Evolutionary conservation across 1,284 basidiomycete genomes (phyloP).

Genomic region (Thelephora terrestris): DNA sequence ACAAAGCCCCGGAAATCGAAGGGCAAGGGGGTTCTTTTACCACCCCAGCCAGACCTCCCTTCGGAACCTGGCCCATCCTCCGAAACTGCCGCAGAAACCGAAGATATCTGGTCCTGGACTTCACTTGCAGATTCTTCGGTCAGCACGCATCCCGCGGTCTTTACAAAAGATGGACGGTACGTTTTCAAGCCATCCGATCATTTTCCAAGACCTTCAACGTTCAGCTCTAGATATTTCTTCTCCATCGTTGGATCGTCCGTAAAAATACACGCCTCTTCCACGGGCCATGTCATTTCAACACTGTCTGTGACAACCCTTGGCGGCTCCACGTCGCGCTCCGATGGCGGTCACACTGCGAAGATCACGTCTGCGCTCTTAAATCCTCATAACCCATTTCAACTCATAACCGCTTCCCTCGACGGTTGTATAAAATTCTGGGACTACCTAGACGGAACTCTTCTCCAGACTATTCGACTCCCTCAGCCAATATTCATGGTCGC

Average conservation of each 20-base stretch:
- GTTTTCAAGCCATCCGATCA: constrained; percentile 16
- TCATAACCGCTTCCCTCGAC: constrained; percentile 80
- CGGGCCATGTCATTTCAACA: constrained; percentile 76
- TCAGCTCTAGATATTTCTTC: constrained; percentile 70
- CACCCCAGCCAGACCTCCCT: constrained; percentile 9
- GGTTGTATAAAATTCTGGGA: constrained; percentile 90
- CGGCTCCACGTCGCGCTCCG: constrained; percentile 28
- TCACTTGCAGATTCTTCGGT: constrained; percentile 62
- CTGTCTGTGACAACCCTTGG: constrained; percentile 33
- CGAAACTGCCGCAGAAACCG: constrained; percentile 16
- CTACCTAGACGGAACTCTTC: constrained; percentile 76
- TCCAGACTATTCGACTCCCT: constrained; percentile 63
- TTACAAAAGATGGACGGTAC: constrained; percentile 81
- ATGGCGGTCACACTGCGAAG: constrained; percentile 35
- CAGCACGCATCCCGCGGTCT: constrained; percentile 60
- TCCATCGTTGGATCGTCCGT: constrained; percentile 67
- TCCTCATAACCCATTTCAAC: constrained; percentile 82
- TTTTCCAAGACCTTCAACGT: constrained; percentile 10
- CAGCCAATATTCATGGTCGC: constrained; percentile 70
- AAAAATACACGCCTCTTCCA: constrained; percentile 71
- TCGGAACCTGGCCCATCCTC: constrained; percentile 14
- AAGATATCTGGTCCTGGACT: constrained; percentile 55
- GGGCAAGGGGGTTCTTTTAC: constrained; percentile 10
- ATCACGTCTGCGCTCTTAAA: constrained; percentile 75
- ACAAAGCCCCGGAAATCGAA: constrained; percentile 13